Evolutionary conservation across 164 flowering plant genomes (phyloP), one percentile per base, ranked within the genome.

Genomic region (Dillenia suffruticosa): DNA sequence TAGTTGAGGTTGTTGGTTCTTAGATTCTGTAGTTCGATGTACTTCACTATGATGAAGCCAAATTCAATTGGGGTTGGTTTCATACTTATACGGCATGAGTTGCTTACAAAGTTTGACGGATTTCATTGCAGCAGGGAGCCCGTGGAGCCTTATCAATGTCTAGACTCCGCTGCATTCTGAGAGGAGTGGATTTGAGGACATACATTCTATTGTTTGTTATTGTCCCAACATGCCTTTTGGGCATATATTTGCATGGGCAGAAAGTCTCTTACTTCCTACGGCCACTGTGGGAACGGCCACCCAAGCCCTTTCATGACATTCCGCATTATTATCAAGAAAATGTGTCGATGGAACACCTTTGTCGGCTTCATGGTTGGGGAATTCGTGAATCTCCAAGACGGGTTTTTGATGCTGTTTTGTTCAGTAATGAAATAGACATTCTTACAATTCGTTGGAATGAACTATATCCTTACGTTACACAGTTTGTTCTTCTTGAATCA

Each of bases 231-330:
- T 61, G 70, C 56, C 56, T 79, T 14, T 47, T 86, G 46, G 88
- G 78, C 4, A 55, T 82, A 12, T 87, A 86, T 72, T 15, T 86
- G 58, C 96, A 89, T 57, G 90, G 94, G 8, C 94, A 87, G 74
- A 89, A 89, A 72, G 73, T 92, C 26, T 59, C 89, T 22, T 89
- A 84, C 68, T 87, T 92, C 58, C 71, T 92, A 16, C 78, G 98
- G 57, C 98, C 98, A 0, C 56, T 92, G 14, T 92, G 98, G 98
- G 95, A 92, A 61, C 74, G 85, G 24, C 94, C 98, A 32, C 98
- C 96, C 9, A 87, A 84, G 74, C 88, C 98, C 2, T 92, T 92
- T 62, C 68, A 62, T 44, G 68, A 66, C 14, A 70, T 92, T 53
- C 87, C 98, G 1, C 96, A 92, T 62, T 92, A 87, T 61, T 87